A percentile compares a stretch with the other conserved stretches of the same genome.
These are phyloP conservation scores for Aspergillus diversus DNA, from an alignment of 495 filamentous ascomycete species.

Conservation along the genomic window DNA sequence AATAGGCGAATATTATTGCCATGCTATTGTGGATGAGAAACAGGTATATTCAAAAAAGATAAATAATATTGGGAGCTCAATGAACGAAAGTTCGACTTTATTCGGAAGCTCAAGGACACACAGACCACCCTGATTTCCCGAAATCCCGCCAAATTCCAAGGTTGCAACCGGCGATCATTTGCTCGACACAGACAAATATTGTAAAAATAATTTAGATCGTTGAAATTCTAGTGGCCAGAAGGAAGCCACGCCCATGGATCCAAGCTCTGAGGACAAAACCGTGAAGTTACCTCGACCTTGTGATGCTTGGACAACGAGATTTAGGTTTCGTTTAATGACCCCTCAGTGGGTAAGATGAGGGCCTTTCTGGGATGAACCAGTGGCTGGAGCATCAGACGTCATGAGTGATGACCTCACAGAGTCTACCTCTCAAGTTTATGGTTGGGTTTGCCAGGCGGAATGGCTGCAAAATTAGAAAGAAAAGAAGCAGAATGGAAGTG, in stretches of 20 bases:
- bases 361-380: not conserved
- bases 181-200: not conserved
- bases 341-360: conserved; percentile 4
- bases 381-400: not conserved
- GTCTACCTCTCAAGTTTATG: not conserved
- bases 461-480: not conserved
- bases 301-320: not conserved
- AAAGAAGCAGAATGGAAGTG: not conserved
- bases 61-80: too few species aligned
- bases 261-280: not conserved
- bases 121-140: not conserved
- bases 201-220: conserved; percentile 1
- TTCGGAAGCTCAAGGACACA: not conserved
- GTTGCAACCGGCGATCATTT: not conserved
- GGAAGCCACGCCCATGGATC: not conserved
- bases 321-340: not conserved
- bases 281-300: not conserved
- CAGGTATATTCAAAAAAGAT: too few species aligned
- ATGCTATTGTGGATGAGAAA: too few species aligned
- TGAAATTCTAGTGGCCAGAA: not conserved
- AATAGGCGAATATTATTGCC: too few species aligned
- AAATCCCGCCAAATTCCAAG: not conserved
- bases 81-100: not conserved
- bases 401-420: conserved; percentile 3
- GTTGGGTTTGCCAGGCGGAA: not conserved